Evolutionary conservation across 352 stramenopile genomes (phyloP).

Genomic region (Blastocystis sp.): DNA sequence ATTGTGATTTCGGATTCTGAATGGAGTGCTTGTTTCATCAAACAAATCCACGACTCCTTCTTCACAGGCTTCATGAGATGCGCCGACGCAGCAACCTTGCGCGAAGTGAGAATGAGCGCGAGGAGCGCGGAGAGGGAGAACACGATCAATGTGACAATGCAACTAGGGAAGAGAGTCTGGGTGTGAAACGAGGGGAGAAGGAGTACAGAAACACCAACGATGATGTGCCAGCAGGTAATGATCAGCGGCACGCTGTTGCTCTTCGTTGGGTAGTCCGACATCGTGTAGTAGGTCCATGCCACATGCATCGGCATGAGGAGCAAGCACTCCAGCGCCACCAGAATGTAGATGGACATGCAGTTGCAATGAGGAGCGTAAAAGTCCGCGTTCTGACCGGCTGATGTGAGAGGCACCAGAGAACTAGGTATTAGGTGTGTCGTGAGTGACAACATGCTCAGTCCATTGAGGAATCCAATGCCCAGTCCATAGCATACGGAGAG

Average conservation of each 20-base stretch:
- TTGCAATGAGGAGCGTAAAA: conserved; percentile 31
- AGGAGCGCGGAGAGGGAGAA: too few relatives aligned
- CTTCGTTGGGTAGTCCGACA: conserved; percentile 19
- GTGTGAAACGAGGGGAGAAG: too few relatives aligned
- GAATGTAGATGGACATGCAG: conserved; percentile 43
- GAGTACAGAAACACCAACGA: too few relatives aligned
- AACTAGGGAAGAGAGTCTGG: too few relatives aligned
- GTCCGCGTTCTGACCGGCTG: conserved; percentile 8
- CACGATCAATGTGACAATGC: too few relatives aligned
- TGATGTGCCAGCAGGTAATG: too few relatives aligned
- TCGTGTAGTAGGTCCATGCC: conserved; percentile 43
- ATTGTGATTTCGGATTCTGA: background rate
- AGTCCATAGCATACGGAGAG: conserved; percentile 42
- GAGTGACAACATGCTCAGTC: conserved; percentile 24
- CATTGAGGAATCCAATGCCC: conserved; percentile 43
- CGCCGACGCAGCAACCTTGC: too few relatives aligned
- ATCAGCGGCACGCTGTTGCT: too few relatives aligned
- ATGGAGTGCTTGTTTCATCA: background rate
- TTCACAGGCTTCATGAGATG: background rate
- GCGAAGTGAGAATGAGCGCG: too few relatives aligned
- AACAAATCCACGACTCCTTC: background rate
- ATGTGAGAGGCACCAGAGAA: conserved; percentile 59
- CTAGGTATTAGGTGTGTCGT: background rate
- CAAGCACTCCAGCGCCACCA: conserved; percentile 31
- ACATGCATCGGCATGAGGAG: conserved; percentile 53